phyloP scores from a whole-genome alignment of 2,329 filamentous ascomycete species.

The Aspergillus novofumigatus region DNA sequence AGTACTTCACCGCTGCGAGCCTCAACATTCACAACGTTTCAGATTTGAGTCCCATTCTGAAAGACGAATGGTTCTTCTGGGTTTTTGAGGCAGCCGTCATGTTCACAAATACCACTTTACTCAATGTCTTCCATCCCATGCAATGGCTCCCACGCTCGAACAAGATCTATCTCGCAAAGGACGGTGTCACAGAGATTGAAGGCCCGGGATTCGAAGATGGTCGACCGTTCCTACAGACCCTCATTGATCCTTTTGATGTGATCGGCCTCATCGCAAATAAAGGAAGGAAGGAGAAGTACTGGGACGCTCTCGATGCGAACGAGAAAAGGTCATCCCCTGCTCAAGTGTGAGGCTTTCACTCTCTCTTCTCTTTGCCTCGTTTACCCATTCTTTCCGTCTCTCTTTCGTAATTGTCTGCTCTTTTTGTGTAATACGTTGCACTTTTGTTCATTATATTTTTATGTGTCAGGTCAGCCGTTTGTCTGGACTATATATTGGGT shows the following conservation, averaged over 20 bases:
- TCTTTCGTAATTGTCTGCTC: neutral
- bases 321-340: neutral
- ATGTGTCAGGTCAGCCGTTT: neutral
- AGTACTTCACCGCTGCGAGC: slow-evolving; percentile 40
- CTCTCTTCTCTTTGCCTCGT: neutral
- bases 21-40: slow-evolving; percentile 31
- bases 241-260: slow-evolving; percentile 43
- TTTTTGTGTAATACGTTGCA: neutral
- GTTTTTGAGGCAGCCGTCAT: slow-evolving; percentile 52
- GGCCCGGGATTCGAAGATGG: slow-evolving; percentile 49
- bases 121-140: slow-evolving; percentile 52
- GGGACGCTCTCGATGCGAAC: slow-evolving; percentile 24
- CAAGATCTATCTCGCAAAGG: slow-evolving; percentile 48
- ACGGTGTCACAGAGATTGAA: slow-evolving; percentile 50
- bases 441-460: neutral
- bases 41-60: slow-evolving; percentile 31
- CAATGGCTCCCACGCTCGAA: slow-evolving; percentile 47
- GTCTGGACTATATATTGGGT: neutral
- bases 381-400: neutral
- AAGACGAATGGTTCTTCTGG: slow-evolving; percentile 52
- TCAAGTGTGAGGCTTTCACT: neutral
- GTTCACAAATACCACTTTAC: slow-evolving; percentile 47
- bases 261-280: slow-evolving; percentile 31
- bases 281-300: slow-evolving; percentile 38
- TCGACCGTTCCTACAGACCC: slow-evolving; percentile 41